Evolutionary conservation across 1,284 basidiomycete species (phyloP).

Genomic region (Puccinia horiana): DNA sequence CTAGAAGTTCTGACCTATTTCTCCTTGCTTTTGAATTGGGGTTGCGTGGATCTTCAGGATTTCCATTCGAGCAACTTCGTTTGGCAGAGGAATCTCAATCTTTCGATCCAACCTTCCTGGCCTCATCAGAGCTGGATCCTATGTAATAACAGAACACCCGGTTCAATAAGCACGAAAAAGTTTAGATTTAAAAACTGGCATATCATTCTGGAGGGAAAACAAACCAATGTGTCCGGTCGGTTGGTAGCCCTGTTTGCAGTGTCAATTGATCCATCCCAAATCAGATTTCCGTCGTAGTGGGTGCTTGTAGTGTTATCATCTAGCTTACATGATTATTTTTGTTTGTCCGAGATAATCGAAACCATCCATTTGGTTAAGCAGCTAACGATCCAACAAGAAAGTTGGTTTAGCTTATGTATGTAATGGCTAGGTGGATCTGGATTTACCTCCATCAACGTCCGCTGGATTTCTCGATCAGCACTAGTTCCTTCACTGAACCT

Average conservation of each 20-base stretch:
- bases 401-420: not conserved
- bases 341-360: conserved; percentile 95
- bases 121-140: conserved; percentile 89
- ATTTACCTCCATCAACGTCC: conserved; percentile 93
- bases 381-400: conserved; percentile 61
- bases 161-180: not conserved
- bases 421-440: not conserved
- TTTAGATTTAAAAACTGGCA: conserved; percentile 64
- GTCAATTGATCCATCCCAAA: not conserved
- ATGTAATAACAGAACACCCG: not conserved
- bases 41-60: conserved; percentile 97
- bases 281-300: not conserved
- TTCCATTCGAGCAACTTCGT: conserved; percentile 89
- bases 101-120: conserved; percentile 96
- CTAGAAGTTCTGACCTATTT: conserved; percentile 63
- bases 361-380: conserved; percentile 99
- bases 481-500: conserved; percentile 97
- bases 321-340: conserved; percentile 90
- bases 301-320: not conserved
- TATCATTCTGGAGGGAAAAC: conserved; percentile 66
- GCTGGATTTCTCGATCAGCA: conserved; percentile 97
- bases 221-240: conserved; percentile 75
- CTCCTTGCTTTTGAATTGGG: conserved; percentile 90
- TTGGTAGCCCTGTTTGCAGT: conserved; percentile 40
- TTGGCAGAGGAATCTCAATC: conserved; percentile 96